Evolutionary conservation across 23 red algal genomes (phyloP).

Genomic region (Gracilaria domingensis): DNA sequence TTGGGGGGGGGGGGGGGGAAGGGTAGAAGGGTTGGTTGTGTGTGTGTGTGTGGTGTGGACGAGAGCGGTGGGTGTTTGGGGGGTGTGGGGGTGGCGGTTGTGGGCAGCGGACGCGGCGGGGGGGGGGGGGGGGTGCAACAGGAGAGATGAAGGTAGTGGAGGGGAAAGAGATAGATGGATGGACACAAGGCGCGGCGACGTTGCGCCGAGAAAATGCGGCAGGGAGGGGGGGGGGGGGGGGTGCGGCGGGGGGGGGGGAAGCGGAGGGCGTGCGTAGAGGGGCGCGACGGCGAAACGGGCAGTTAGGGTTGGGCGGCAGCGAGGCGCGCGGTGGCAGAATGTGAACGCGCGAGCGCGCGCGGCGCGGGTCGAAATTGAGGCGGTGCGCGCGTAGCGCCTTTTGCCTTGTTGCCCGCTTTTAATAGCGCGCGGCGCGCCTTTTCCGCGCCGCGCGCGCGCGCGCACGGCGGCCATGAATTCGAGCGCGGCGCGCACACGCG

Average conservation of each 20-base stretch:
- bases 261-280: not conserved
- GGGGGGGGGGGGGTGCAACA: not conserved
- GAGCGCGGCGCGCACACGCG: not conserved
- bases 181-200: not conserved
- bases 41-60: not conserved
- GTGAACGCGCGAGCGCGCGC: not conserved
- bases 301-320: conserved; percentile 1
- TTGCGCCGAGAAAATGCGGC: not conserved
- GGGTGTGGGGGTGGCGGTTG: not conserved
- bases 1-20: not conserved
- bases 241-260: not conserved
- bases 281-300: not conserved
- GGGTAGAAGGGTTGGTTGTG: not conserved
- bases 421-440: not conserved
- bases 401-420: conserved; percentile 23
- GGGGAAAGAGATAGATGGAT: not conserved
- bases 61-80: not conserved
- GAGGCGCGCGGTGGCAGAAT: not conserved
- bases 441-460: not conserved
- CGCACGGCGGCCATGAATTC: not conserved
- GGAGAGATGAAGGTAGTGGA: not conserved
- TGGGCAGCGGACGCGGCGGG: not conserved
- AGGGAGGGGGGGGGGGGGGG: not conserved
- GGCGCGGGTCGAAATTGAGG: conserved; percentile 12
- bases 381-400: not conserved